These are phyloP conservation scores for Hymenoscyphus salicellus DNA, from an alignment of 2,329 filamentous ascomycete genomes.

Conservation along the genomic window DNA sequence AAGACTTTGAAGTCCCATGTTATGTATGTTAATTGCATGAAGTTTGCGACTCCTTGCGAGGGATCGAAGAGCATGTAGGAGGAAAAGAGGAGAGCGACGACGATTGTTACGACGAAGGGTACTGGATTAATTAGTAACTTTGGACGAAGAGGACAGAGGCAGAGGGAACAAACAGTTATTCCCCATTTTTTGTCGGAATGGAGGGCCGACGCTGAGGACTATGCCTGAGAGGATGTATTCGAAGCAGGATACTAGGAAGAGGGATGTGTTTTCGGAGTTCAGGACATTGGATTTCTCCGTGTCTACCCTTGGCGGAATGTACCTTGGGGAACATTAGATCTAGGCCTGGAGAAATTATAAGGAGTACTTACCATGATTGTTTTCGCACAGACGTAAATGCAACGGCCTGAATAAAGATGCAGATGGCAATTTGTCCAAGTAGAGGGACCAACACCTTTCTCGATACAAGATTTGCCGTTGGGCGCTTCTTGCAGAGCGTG, in stretches of 20 bases:
- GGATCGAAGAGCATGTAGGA: conserved; percentile 79
- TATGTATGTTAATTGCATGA: conserved; percentile 87
- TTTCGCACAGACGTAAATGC: conserved; percentile 71
- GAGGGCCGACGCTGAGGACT: conserved; percentile 84
- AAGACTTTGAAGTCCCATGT: conserved; percentile 69
- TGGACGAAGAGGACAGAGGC: background rate
- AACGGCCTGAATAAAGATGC: conserved; percentile 71
- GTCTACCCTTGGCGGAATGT: conserved; percentile 73
- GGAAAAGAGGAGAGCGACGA: conserved; percentile 63
- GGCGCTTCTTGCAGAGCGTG: conserved; percentile 74
- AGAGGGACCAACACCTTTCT: conserved; percentile 88
- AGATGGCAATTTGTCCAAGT: conserved; percentile 82
- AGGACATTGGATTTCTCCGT: conserved; percentile 77
- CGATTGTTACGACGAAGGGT: conserved; percentile 79
- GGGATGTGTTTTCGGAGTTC: conserved; percentile 88
- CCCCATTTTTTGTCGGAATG: conserved; percentile 77
- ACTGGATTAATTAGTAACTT: conserved; percentile 45
- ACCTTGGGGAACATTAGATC: conserved; percentile 46
- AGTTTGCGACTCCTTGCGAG: conserved; percentile 60
- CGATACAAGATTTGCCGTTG: conserved; percentile 87
- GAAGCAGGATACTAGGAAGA: conserved; percentile 89
- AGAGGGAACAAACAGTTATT: conserved; percentile 65
- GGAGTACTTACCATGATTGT: conserved; percentile 67
- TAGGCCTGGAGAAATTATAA: background rate
- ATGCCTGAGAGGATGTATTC: conserved; percentile 92